Evolutionary conservation across 2,329 filamentous ascomycete genomes (phyloP), one percentile per base, ranked within the genome.

Genomic region (Colletotrichum tropicicola): DNA sequence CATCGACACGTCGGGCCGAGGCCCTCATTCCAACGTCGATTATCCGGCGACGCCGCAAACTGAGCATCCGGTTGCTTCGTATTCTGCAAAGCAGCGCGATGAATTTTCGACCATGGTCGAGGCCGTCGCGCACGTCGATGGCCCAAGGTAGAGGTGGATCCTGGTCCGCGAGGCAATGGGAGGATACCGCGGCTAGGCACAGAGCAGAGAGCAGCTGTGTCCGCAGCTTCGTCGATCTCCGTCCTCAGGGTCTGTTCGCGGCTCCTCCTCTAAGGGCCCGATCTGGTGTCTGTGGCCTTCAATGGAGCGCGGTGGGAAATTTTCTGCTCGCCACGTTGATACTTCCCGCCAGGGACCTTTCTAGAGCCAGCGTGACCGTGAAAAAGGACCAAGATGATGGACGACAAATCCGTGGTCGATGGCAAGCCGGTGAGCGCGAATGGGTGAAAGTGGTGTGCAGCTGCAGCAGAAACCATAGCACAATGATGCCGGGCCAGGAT

Each of bases 281-380:
- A 63, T 63, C 54, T 25, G 43, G 37, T 44, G 28, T 45, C 25
- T 15, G 41, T 43, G 48, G 41, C 27, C 43, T 25, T 12, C 41
- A 28, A 57, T 28, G 35, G 52, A 48, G 21, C 30, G 15, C 17
- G 37, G 39, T 49, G 44, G 53, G 37, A 39, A 56, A 51, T 27
- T 27, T 48, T 55, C 61, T 54, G 56, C 48, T 65, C 57, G 35
- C 61, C 61, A 54, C 61, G 56, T 52, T 65, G n/a, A n/a, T 47
- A 32, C 25, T 49, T 30, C 7, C 32, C 41, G 25, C 30, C 39
- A 13, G 25, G 30, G 55, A 59, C 19, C 5, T 17, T 17, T 19
- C 17, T 21, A 35, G 45, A 25, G 41, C 60, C 48, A 64, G 43
- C 60, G 21, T 21, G 41, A 58, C 17, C 17, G 60, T 30, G 30